Base-by-base conservation (phyloP, 2,329 filamentous ascomycete genomes). In the Colletotrichum lentis region DNA sequence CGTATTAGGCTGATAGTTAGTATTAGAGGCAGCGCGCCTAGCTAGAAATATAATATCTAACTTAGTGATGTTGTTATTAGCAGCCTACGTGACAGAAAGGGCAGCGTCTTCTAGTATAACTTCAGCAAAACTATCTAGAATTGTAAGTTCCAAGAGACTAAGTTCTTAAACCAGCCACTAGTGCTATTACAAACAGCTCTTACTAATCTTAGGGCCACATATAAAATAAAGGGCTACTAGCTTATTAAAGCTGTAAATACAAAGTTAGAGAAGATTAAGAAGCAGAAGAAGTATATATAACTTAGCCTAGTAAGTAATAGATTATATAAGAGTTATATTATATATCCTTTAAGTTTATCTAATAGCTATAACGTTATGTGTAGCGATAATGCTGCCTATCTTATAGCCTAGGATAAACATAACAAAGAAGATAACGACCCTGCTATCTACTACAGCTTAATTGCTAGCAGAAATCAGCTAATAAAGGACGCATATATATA, bases 401-500 rank as follows among this genome's bases (percentile, higher is more conserved):
- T 61, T 0, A 18, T 60, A n/a, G 14, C 16, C 2, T 22, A 49
- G 3, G 3, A 8, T 0, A 7, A 64, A 39, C 67, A 70, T 1
- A n/a, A 5, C 16, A 55, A 71, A 22, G 24, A 69, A 0, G 62
- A 67, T 0, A 55, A 70, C 14, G 50, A 74, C 10, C 72, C 69
- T 2, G 64, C 63, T 1, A 62, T 75, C 10, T 70, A 80, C 61
- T 78, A 77, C 37, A 79, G 79, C 0, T 39, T 75, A 0, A 78
- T 81, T 60, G 78, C 76, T 1, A 79, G 75, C 0, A 75, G 52
- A 0, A 77, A 78, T 50, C 64, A 67, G n/a, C 2, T 78, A 11
- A 76, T 80, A 64, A 75, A 76, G 35, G 58, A 77, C 54, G 76
- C 72, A 0, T 0, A 7, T 1, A 7, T 69, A 5, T 69, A 78